Conservation (phyloP, 2,329 filamentous ascomycete species). For the Alternaria sp. region DNA sequence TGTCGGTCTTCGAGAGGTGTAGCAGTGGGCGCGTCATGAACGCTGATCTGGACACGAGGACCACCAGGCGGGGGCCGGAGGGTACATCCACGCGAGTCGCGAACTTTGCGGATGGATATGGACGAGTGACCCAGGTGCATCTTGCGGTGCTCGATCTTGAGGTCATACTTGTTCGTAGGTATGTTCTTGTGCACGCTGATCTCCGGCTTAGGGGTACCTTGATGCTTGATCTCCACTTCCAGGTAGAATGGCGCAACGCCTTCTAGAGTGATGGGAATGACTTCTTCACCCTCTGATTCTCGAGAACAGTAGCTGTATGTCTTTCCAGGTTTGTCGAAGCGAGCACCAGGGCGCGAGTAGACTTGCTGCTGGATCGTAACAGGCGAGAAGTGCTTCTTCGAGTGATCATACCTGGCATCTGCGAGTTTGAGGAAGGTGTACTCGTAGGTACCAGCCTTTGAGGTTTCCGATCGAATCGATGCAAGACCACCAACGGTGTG, state of each 20-base stretch:
- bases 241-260: constrained; percentile 88
- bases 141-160: constrained; percentile 84
- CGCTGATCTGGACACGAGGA: constrained; percentile 85
- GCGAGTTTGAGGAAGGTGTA: constrained; percentile 86
- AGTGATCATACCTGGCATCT: constrained; percentile 85
- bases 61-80: constrained; percentile 71
- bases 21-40: constrained; percentile 92
- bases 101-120: constrained; percentile 87
- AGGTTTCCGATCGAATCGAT: constrained; percentile 85
- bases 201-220: constrained; percentile 80
- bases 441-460: constrained; percentile 80
- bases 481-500: constrained; percentile 80
- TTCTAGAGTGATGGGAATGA: constrained; percentile 84
- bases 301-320: constrained; percentile 96
- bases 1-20: constrained; percentile 83
- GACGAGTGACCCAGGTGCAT: constrained; percentile 90
- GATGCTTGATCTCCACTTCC: constrained; percentile 93
- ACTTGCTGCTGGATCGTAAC: constrained; percentile 83
- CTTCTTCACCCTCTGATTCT: constrained; percentile 81
- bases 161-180: constrained; percentile 74
- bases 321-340: constrained; percentile 85
- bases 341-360: constrained; percentile 81
- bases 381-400: constrained; percentile 70
- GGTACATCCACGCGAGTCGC: constrained; percentile 87
- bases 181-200: constrained; percentile 84